Conservation (phyloP, 257 asterid genomes). For the Lycium barbarum region DNA sequence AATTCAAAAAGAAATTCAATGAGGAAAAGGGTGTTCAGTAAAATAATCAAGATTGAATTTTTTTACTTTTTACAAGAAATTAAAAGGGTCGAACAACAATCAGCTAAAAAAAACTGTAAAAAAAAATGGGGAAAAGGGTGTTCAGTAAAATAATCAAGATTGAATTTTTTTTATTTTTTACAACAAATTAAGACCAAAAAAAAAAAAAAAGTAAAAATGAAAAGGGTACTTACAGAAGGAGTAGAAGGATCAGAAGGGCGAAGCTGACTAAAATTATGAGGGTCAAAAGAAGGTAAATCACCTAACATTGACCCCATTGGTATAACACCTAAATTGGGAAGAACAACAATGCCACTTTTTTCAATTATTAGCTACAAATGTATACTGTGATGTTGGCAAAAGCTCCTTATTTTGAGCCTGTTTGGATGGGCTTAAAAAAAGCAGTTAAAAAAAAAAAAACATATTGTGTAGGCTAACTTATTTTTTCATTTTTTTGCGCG, state of each 20-base stretch:
- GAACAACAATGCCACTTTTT: not conserved
- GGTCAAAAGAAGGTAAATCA: constrained; percentile 51
- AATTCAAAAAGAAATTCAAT: not conserved
- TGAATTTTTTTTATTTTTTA: not conserved
- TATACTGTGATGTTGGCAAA: constrained; percentile 18
- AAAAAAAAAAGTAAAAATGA: not conserved
- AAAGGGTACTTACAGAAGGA: constrained; percentile 41
- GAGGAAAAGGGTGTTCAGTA: not conserved
- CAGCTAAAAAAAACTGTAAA: not conserved
- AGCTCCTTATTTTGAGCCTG: not conserved
- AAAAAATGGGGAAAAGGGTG: not conserved
- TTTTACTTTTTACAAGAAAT: no score
- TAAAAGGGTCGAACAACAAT: not conserved
- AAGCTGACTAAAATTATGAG: constrained; percentile 53
- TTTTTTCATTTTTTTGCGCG: no score
- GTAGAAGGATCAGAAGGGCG: constrained; percentile 42
- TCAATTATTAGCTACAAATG: not conserved
- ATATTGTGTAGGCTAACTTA: no score
- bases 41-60: not conserved
- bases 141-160: not conserved
- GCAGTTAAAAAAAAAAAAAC: no score
- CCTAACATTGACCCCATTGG: constrained; percentile 45
- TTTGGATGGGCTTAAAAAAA: no score
- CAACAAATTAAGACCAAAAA: not conserved
- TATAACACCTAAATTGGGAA: not conserved